These are phyloP conservation scores for Cyclanthera cordifolia DNA, from an alignment of 306 rosid genomes.

Conservation along the genomic window DNA sequence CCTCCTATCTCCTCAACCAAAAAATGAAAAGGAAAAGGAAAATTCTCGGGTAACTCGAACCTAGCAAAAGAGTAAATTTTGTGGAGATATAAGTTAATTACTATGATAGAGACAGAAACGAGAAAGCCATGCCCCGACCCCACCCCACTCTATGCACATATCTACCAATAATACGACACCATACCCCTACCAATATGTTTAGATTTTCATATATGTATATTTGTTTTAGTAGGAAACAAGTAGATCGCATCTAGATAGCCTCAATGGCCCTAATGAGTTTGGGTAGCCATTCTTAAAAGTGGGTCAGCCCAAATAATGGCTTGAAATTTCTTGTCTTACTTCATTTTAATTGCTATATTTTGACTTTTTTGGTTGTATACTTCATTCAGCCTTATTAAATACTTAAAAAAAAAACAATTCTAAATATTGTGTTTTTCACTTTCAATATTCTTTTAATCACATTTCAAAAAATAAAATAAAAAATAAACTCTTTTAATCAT, in stretches of 20 bases:
- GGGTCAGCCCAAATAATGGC: not conserved
- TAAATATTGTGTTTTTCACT: not conserved
- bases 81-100: too few species aligned
- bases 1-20: too few species aligned
- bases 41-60: too few species aligned
- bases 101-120: too few species aligned
- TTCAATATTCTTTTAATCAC: not conserved
- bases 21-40: too few species aligned
- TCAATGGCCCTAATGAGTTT: not conserved
- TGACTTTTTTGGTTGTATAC: not conserved
- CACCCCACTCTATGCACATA: too few species aligned
- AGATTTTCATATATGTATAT: not conserved
- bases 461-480: too few species aligned
- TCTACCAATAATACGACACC: not conserved
- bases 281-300: not conserved
- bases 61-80: too few species aligned
- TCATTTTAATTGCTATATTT: not conserved
- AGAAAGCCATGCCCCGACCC: too few species aligned
- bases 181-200: not conserved
- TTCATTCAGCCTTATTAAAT: too few species aligned
- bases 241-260: not conserved
- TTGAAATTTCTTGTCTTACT: not conserved
- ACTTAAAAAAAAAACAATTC: too few species aligned
- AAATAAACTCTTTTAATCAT: too few species aligned
- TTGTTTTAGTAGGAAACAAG: not conserved